Conservation (phyloP, 1,284 basidiomycete species). For the Cryptococcus sp. region DNA sequence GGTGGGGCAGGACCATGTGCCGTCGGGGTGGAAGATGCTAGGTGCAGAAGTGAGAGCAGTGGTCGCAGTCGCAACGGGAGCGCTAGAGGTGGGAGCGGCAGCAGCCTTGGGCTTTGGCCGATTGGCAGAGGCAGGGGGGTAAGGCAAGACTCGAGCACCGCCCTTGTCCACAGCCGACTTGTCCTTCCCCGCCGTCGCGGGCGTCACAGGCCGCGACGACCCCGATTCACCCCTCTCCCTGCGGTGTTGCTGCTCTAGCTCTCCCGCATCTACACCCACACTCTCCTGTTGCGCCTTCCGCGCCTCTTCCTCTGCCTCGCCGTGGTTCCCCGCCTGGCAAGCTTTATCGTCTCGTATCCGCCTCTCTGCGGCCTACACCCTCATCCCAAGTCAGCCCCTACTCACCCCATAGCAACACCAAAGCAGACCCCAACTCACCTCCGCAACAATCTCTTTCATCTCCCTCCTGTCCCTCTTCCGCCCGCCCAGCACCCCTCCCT, state of each 20-base stretch:
- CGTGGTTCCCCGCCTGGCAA: slow-evolving; percentile 54
- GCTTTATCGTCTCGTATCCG: slow-evolving; percentile 65
- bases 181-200: not conserved
- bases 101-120: not conserved
- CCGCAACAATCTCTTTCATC: slow-evolving; percentile 68
- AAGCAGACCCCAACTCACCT: slow-evolving; percentile 61
- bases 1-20: slow-evolving; percentile 62
- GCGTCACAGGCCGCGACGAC: slow-evolving; percentile 13
- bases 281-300: slow-evolving; percentile 66
- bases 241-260: slow-evolving; percentile 56
- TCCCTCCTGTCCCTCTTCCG: slow-evolving; percentile 51
- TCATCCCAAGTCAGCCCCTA: slow-evolving; percentile 6
- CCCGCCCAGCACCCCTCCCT: slow-evolving; percentile 54
- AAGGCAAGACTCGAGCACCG: no score
- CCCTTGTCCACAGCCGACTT: not conserved
- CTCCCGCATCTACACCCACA: slow-evolving; percentile 60
- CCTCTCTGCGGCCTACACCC: slow-evolving; percentile 70
- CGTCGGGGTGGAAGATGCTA: slow-evolving; percentile 7
- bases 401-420: not conserved
- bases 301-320: slow-evolving; percentile 63
- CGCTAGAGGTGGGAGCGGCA: not conserved
- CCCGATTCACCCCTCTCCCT: slow-evolving; percentile 18
- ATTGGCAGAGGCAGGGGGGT: not conserved
- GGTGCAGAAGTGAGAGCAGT: not conserved
- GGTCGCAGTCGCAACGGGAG: not conserved